Evolutionary conservation across 2,329 filamentous ascomycete genomes (phyloP), one percentile per base, ranked within the genome.

Genomic region (Paecilomyces niveus): DNA sequence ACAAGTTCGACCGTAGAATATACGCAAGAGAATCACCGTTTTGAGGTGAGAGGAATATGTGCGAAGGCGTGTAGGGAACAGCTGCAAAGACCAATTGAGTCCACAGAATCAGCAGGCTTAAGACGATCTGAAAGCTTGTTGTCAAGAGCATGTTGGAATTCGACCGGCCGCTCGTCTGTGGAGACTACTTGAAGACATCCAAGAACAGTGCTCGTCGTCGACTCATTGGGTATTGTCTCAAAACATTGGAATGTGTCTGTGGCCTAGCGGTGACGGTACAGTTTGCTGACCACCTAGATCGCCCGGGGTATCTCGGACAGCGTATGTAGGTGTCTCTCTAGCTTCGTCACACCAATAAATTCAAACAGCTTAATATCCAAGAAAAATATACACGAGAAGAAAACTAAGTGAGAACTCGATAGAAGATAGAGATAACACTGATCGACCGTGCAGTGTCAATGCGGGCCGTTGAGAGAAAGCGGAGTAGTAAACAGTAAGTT

Each of bases 51-150:
- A 85, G 80, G 59, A 93, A 82, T 56, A 95, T 81, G 31, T 83
- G 85, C 0, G 91, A 91, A 2, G 90, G 89, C 57, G 87, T 86
- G 77, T 95, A 96, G 26, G 90, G 91, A 56, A 91, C 81, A 54
- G 77, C 72, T 49, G 76, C 75, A 56, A 66, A 60, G 53, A 58
- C 63, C 33, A 63, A 56, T 5, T 61, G 24, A 55, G 66, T 29
- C 10, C 68, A 56, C 53, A 67, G 64, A 55, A 71, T 59, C 22
- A 65, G 56, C 9, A 66, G 58, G 1, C 53, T 53, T 21, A 59
- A 53, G 51, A 62, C 54, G 59, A 58, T 57, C 56, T 49, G 55
- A 59, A 64, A 52, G 55, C 53, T 54, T 53, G 15, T 35, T 21
- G 35, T 26, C 8, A n/a, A 35, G 55, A 56, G 53, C 62, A 63